Percentiles rank a stretch among this genome's conserved stretches.
These are phyloP conservation scores for Boletus sp. DNA, from an alignment of 768 basidiomycete species.

Conservation along the genomic window DNA sequence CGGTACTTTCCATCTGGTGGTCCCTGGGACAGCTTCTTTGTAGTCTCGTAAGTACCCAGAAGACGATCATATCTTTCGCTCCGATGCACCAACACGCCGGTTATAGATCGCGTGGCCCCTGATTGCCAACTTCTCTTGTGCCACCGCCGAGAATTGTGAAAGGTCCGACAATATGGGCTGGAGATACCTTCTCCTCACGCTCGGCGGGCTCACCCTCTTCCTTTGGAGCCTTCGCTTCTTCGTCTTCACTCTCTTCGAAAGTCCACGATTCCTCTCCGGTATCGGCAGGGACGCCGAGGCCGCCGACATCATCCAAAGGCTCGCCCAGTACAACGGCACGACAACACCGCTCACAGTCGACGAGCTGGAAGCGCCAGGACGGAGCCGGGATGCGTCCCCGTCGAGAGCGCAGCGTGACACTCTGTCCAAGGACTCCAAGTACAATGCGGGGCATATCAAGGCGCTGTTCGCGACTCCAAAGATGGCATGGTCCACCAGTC, in stretches of 20 bases:
- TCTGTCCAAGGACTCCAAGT: slow-evolving; percentile 41
- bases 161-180: slow-evolving; percentile 58
- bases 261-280: slow-evolving; percentile 56
- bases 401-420: slow-evolving; percentile 18
- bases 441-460: slow-evolving; percentile 45
- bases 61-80: neutral
- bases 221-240: slow-evolving; percentile 54
- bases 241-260: slow-evolving; percentile 51
- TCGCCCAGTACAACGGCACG: slow-evolving; percentile 51
- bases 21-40: slow-evolving; percentile 52
- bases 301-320: slow-evolving; percentile 42
- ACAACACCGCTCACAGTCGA: slow-evolving; percentile 42
- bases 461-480: slow-evolving; percentile 60
- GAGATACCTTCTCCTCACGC: slow-evolving; percentile 54
- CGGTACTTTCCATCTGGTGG: slow-evolving; percentile 59
- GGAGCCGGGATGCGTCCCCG: slow-evolving; percentile 6
- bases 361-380: slow-evolving; percentile 38
- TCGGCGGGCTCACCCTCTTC: slow-evolving; percentile 51
- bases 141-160: slow-evolving; percentile 32
- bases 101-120: slow-evolving; percentile 58
- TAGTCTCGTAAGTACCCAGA: slow-evolving; percentile 36
- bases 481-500: slow-evolving; percentile 61
- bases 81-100: neutral
- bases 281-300: slow-evolving; percentile 52
- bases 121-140: slow-evolving; percentile 53